A percentile compares a stretch with the other conserved stretches of the same genome.
These are phyloP conservation scores for Gilbertella persicaria DNA, from an alignment of 371 early-diverging fungal species.

Conservation along the genomic window DNA sequence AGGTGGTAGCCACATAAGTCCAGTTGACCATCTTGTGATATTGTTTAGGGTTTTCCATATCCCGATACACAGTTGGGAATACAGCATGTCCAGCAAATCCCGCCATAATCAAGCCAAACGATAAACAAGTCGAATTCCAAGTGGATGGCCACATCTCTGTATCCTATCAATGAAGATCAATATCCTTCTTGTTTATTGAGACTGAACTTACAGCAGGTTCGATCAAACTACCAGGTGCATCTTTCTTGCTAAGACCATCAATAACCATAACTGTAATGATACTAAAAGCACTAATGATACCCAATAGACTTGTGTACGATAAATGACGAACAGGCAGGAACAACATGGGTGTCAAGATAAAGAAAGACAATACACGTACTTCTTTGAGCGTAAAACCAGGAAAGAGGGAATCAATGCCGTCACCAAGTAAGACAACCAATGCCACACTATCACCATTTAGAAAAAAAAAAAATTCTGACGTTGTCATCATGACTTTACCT, in stretches of 20 bases:
- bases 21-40: conserved; percentile 46
- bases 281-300: conserved; percentile 50
- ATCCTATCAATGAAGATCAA: conserved; percentile 36
- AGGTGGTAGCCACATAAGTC: conserved; percentile 39
- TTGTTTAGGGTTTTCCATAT: conserved; percentile 49
- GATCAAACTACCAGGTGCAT: conserved; percentile 61
- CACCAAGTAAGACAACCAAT: conserved; percentile 45
- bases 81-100: conserved; percentile 54
- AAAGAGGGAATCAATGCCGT: conserved; percentile 45
- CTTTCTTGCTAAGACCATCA: conserved; percentile 52
- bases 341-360: conserved; percentile 48
- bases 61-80: conserved; percentile 49
- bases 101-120: conserved; percentile 50
- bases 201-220: conserved; percentile 52
- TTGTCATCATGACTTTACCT: too few species aligned
- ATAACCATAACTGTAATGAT: conserved; percentile 44
- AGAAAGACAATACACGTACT: conserved; percentile 36
- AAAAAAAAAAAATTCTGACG: background rate
- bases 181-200: background rate
- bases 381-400: conserved; percentile 29
- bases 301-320: conserved; percentile 52
- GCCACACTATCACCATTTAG: conserved; percentile 32
- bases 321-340: conserved; percentile 54
- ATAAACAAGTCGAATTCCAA: conserved; percentile 35
- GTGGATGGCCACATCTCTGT: conserved; percentile 37